phyloP scores from a whole-genome alignment of 2,329 filamentous ascomycete species.

The Zasmidium angulare region DNA sequence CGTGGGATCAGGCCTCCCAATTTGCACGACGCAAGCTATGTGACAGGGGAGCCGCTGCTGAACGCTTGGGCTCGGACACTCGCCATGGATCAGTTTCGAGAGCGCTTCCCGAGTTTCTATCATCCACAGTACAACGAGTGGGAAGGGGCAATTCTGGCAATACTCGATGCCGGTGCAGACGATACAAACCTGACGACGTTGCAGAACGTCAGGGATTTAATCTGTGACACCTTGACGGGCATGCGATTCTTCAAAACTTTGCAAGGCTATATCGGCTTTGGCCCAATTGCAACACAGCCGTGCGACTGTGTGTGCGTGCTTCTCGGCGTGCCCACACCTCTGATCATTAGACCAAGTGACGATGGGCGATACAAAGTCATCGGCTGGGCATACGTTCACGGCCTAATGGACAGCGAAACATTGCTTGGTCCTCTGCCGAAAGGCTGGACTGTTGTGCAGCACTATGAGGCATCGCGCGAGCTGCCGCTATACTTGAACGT shows the following conservation, averaged over 20 bases:
- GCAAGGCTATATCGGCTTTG: not conserved
- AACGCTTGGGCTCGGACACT: not conserved
- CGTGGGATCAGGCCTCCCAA: not conserved
- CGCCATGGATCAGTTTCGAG: not conserved
- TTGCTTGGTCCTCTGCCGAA: not conserved
- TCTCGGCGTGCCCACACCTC: not conserved
- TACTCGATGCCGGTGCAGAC: not conserved
- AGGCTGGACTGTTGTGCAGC: not conserved
- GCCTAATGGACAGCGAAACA: conserved; percentile 1
- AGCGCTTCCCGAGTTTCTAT: not conserved
- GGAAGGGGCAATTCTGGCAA: not conserved
- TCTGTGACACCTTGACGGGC: not conserved
- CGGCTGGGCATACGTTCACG: conserved; percentile 1
- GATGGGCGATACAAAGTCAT: not conserved
- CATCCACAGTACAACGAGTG: not conserved
- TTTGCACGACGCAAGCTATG: not conserved
- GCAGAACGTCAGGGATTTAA: not conserved
- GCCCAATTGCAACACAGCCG: not conserved
- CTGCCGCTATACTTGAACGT: not conserved
- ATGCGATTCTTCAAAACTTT: not conserved
- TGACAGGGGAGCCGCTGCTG: not conserved
- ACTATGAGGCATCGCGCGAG: not conserved
- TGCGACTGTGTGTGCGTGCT: not conserved
- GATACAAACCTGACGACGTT: not conserved
- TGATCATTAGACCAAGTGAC: not conserved